phyloP scores from a whole-genome alignment of 2,329 filamentous ascomycete species.

The Ceratocystis harringtonii region DNA sequence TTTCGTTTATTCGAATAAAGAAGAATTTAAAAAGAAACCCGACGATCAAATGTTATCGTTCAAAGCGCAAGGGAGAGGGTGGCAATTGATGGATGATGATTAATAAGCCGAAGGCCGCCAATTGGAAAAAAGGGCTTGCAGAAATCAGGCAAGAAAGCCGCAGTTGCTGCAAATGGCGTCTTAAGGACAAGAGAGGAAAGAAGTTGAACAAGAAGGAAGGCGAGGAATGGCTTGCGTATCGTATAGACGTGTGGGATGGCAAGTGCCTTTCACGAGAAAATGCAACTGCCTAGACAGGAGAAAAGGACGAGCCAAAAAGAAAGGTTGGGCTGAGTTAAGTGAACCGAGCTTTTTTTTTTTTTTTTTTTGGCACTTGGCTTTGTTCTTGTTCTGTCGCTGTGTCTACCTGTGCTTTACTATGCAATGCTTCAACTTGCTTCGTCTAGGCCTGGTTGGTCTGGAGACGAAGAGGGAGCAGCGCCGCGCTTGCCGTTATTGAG shows the following conservation, averaged over 20 bases:
- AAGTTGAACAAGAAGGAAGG: not conserved
- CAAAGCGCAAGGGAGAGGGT: not conserved
- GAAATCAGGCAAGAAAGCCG: too few relatives aligned
- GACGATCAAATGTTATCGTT: not conserved
- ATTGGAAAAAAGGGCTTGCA: not conserved
- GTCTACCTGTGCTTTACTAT: too few relatives aligned
- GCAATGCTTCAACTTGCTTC: not conserved
- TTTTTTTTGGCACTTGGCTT: not conserved
- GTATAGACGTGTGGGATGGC: not conserved
- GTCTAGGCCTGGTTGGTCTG: not conserved
- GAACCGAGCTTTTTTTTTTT: not conserved
- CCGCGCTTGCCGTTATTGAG: constrained; percentile 6
- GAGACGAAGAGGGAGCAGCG: constrained; percentile 1
- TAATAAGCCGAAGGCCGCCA: not conserved
- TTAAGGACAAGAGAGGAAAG: not conserved
- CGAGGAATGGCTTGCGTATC: not conserved
- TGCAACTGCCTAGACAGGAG: not conserved
- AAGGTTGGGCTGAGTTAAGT: too few relatives aligned
- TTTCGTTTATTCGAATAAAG: not conserved
- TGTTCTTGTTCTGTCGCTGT: not conserved
- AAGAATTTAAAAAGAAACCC: not conserved
- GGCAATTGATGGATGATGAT: not conserved
- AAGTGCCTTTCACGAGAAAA: not conserved
- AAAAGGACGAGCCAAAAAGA: not conserved
- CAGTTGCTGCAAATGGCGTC: too few relatives aligned